A percentile compares a stretch with the other conserved stretches of the same genome.
Conservation (phyloP, 306 rosid genomes). For the Sechiopsis laciniata region DNA sequence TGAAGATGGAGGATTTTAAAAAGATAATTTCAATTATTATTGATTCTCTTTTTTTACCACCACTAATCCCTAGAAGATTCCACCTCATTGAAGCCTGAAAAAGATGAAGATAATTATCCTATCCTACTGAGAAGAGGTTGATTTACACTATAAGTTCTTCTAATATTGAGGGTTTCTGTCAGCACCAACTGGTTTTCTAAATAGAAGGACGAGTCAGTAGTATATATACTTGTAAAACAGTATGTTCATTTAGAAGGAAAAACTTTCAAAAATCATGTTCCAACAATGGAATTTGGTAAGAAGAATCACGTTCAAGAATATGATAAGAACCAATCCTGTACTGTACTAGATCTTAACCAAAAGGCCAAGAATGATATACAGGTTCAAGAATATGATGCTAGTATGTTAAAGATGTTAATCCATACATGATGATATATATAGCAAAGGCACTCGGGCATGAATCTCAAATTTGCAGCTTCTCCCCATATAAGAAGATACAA, state of each 20-base stretch:
- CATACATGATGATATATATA: slow-evolving; percentile 94
- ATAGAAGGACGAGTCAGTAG: too few species aligned
- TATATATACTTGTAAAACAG: background rate
- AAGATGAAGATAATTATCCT: too few species aligned
- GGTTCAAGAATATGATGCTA: background rate
- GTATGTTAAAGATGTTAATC: slow-evolving; percentile 10
- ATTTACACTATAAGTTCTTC: too few species aligned
- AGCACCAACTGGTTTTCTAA: too few species aligned
- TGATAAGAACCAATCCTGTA: background rate
- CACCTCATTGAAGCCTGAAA: too few species aligned
- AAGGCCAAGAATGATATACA: background rate
- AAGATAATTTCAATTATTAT: too few species aligned
- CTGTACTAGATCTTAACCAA: background rate
- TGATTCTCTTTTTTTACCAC: too few species aligned
- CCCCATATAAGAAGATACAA: slow-evolving; percentile 99
- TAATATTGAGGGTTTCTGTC: too few species aligned
- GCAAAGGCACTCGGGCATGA: slow-evolving; percentile 99
- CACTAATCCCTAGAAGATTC: too few species aligned
- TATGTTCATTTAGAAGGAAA: background rate
- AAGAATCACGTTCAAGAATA: background rate
- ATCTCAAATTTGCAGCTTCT: slow-evolving; percentile 95
- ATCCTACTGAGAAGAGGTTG: too few species aligned
- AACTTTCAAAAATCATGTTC: background rate
- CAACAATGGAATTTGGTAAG: background rate
- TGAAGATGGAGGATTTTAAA: too few species aligned